Conservation (phyloP, 1,139 yeast genomes). For the Geotrichum bryndzae region DNA sequence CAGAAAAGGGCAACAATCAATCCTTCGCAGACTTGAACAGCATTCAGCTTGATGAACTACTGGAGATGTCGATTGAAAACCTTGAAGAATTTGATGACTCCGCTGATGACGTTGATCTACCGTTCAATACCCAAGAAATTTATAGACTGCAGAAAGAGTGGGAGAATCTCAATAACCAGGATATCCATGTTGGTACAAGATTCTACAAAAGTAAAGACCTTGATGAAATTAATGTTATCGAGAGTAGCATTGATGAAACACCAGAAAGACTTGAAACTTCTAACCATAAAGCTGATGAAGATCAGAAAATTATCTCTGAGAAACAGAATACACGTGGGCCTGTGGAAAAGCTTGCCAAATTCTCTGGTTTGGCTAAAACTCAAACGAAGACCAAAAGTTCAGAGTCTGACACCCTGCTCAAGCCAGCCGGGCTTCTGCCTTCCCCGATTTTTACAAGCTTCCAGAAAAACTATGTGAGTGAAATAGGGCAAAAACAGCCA, state of each 20-base stretch:
- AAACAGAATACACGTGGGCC: neutral
- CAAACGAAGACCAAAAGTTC: neutral
- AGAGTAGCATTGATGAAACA: neutral
- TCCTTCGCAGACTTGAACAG: neutral
- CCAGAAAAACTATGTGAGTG: neutral
- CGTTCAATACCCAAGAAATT: neutral
- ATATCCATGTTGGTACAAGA: neutral
- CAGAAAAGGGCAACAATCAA: neutral
- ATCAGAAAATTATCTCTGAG: neutral
- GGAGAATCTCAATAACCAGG: neutral
- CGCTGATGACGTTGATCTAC: neutral
- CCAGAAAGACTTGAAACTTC: neutral
- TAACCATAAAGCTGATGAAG: neutral
- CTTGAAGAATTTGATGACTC: neutral
- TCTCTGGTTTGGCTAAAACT: neutral
- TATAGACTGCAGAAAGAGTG: neutral
- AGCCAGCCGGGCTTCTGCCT: neutral
- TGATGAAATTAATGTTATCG: neutral
- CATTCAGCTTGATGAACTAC: constrained; percentile 1
- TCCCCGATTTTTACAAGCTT: neutral
- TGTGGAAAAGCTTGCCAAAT: neutral
- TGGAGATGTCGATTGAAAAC: neutral
- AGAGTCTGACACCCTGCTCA: neutral
- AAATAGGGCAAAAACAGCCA: neutral
- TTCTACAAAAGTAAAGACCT: neutral